Base-by-base conservation (phyloP, 208 protist species). In the Trypanosoma boissoni region DNA sequence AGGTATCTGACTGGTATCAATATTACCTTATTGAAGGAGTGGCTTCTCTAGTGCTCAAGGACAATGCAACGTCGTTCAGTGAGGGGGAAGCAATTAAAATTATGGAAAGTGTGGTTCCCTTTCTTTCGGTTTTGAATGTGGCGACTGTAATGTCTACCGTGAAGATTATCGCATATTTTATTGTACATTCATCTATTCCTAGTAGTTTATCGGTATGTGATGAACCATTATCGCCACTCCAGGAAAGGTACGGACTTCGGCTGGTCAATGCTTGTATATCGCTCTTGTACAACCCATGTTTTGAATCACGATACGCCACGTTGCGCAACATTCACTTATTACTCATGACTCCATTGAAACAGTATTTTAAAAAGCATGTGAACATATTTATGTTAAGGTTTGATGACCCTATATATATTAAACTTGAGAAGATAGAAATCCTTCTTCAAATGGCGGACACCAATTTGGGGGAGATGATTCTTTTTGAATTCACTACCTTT, bases 321-420 rank as follows among this genome's bases (percentile, higher is more conserved):
- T 78, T 99, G n/a, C 72, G 98, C 54, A 99, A 98, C 80, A 97
- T 99, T 65, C 90, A 88, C 53, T 69, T 99, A 12, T 93, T 99
- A 43, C 66, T 99, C 3, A 94, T 97, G 65, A 96, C 88, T 1
- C 54, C 51, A 45, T 64, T 97, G 80, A 29, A 49, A 37, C 51
- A 78, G 91, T 84, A 66, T 55, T 88, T 99, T 23, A 58, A 55
- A 9, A 42, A 49, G 5, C 52, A 84, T 36, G 46, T 98, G 24
- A 80, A 81, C 50, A 68, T 97, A 7, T 99, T 99, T 72, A 98
- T 99, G 71, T 89, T 97, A 59, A 98, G 98, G 73, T 99, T 99
- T 82, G 99, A 99, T 64, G 98, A 99, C 58, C 97, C 98, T 23
- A 94, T 98, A 59, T 99, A 99, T 65, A 94, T 99, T 32, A 99